Base-by-base conservation (phyloP, 805 yeast genomes). In the Metschnikowia reukaufii region DNA sequence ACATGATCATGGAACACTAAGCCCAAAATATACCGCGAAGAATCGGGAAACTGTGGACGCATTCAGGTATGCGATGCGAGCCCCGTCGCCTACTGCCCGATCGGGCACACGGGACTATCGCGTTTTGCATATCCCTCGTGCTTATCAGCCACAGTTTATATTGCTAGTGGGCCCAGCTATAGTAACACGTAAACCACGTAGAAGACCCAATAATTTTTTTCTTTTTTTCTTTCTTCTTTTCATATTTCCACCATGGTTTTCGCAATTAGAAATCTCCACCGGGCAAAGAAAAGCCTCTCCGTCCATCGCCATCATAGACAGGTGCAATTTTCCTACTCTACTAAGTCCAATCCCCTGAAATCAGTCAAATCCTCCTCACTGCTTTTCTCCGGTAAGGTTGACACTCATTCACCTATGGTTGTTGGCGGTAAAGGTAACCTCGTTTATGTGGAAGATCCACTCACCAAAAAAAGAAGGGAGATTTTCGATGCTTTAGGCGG, bases 401-500 rank as follows among this genome's bases (percentile, higher is more conserved):
- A 42, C 50, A 47, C 43, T 36, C 54, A 47, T 31, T 36, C 40
- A n/a, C 54, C 56, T 5, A 52, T 50, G 54, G 56, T 51, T n/a
- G 56, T 52, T 30, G 50, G 45, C 13, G 54, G 56, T 3, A 47
- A 52, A 33, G 54, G 56, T 8, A 52, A 52, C 50, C 7, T 27
- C 38, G 37, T 52, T 32, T 46, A 33, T 15, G 36, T 50, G 16
- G 57, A 50, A 34, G 56, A 52, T 36, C 19, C 56, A 4, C 31
- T 44, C 23, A 50, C 54, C 12, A 44, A 42, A 19, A 37, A 44
- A 31, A 34, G 47, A 31, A 37, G 49, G 18, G 54, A 48, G 23
- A 33, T 53, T 4, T 53, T 53, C 31, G 57, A 53, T 32, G 57
- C 54, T 12, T 33, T 50, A 42, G 57, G 57, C 17, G 56, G 56